phyloP scores from a whole-genome alignment of 306 rosid species.

The Gastrolobium bilobum region DNA sequence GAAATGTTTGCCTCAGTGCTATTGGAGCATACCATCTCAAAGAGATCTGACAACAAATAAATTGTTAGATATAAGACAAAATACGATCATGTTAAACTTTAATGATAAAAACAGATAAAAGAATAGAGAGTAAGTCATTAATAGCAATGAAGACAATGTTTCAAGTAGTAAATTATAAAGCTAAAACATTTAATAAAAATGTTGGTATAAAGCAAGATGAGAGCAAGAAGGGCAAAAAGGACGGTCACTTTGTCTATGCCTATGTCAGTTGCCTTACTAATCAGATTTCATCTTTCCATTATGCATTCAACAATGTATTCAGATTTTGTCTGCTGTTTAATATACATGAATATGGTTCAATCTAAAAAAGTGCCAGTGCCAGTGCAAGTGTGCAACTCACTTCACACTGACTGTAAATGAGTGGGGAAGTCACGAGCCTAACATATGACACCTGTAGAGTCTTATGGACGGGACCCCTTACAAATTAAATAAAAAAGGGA shows the following conservation, averaged over 20 bases:
- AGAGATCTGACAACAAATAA: conserved; percentile 63
- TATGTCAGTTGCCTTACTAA: conserved; percentile 1
- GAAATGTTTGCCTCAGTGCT: conserved; percentile 64
- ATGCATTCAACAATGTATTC: neutral
- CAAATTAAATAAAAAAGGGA: conserved; percentile 32
- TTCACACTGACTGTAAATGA: neutral
- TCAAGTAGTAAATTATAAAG: conserved; percentile 4
- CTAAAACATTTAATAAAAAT: conserved; percentile 11
- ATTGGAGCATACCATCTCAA: conserved; percentile 86
- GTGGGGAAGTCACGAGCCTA: conserved; percentile 15
- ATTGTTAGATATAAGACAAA: conserved; percentile 20
- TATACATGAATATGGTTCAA: neutral
- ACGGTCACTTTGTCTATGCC: conserved; percentile 15
- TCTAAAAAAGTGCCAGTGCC: neutral
- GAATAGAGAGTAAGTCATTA: conserved; percentile 3
- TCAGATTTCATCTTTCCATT: neutral
- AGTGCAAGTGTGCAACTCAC: conserved; percentile 28
- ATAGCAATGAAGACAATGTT: conserved; percentile 23
- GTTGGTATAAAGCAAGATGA: conserved; percentile 15
- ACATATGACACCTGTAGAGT: neutral
- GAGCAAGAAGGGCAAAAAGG: neutral
- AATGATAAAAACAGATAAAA: conserved; percentile 21
- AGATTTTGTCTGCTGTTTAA: neutral
- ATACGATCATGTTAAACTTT: neutral
- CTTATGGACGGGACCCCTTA: neutral